Base-by-base conservation (phyloP, 805 yeast species). In the Candida loeiensis region DNA sequence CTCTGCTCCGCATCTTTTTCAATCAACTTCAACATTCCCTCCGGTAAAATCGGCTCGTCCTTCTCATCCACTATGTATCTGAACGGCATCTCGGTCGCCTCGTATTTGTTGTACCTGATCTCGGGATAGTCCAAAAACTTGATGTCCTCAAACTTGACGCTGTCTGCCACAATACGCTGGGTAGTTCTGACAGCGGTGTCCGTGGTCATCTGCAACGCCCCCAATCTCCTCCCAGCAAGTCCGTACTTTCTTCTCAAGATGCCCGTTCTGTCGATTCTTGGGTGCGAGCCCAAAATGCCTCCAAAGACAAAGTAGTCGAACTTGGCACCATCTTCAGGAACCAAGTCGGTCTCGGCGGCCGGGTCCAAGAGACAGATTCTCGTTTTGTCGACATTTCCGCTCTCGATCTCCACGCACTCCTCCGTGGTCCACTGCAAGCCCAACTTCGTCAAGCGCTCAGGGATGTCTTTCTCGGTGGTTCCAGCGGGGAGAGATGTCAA, bases 51-150 rank as follows among this genome's bases (percentile, higher is more conserved):
- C 1, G 99, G 98, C 45, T 76, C 73, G 3, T 77, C 79, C 1
- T 73, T 50, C 0, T 54, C 59, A 50, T 85, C 85, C 43, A 81
- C 63, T 13, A 91, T 83, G 54, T 91, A 91, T 56, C 99, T 74
- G 67, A 91, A 91, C 2, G 99, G 99, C 99, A 91, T 91, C 58
- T 91, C 97, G 0, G 96, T 89, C 3, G 95, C 85, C 62, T 93
- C 99, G 55, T 85, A 79, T 58, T 82, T 83, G 62, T 72, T 82
- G 67, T 85, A 91, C 57, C 88, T 78, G 51, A 91, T 83, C 62
- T 91, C 98, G 3, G 99, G 99, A 58, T 86, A 89, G 59, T 93
- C 98, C 38, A 91, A 79, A 58, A 87, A 91, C 41, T 77, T 76
- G 46, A 93, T 87, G 37, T 85, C 76, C 46, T 84, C 85, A 51